A percentile compares a stretch with the other conserved stretches of the same genome.
Evolutionary conservation across 768 basidiomycete genomes (phyloP).

Genomic region (Leccinum uliginosum): DNA sequence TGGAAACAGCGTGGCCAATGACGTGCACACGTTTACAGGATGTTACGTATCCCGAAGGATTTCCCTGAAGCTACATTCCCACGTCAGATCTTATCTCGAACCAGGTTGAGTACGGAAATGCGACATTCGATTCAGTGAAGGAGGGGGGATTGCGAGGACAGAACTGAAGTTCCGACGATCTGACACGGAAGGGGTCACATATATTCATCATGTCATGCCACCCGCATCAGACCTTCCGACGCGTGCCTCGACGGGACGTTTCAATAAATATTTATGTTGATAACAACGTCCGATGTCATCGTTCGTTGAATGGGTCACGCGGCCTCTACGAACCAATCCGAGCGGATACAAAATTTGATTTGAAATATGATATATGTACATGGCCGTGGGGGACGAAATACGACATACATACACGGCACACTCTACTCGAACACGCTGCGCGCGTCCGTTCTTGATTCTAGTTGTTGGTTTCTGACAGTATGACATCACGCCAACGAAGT

Average conservation of each 20-base stretch:
- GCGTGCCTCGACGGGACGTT: not conserved
- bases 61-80: not conserved
- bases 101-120: not conserved
- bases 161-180: not conserved
- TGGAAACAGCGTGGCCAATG: constrained; percentile 8
- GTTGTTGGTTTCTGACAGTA: not conserved
- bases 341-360: not conserved
- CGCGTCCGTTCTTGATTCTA: not conserved
- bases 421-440: not conserved
- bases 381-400: constrained; percentile 4
- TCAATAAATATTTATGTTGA: not conserved
- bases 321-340: constrained; percentile 4
- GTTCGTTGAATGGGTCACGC: not conserved
- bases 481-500: constrained; percentile 19
- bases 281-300: not conserved
- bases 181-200: not conserved
- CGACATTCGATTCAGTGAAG: not conserved
- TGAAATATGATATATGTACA: constrained; percentile 2
- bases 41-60: not conserved
- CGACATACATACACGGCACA: constrained; percentile 8
- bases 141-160: too few relatives aligned
- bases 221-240: not conserved
- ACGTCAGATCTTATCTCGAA: not conserved
- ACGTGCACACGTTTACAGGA: not conserved
- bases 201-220: not conserved